These are phyloP conservation scores for Panaeolus papilionaceus DNA, from an alignment of 768 basidiomycete species.

Conservation along the genomic window DNA sequence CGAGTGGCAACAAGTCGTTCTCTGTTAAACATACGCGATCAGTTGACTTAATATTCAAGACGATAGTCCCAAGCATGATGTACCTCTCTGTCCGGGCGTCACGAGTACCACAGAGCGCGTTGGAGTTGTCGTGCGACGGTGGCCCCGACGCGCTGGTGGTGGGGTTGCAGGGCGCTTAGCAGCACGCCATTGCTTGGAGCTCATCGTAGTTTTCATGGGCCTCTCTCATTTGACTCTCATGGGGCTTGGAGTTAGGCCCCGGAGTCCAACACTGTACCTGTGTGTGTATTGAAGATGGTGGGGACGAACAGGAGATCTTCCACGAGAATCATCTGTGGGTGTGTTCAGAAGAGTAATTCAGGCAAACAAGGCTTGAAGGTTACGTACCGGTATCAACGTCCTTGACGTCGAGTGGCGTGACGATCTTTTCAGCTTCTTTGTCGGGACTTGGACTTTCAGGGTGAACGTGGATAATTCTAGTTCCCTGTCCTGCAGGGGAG, in stretches of 20 bases:
- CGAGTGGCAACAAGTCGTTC: neutral
- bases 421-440: neutral
- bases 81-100: neutral
- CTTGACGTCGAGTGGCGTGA: neutral
- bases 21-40: neutral
- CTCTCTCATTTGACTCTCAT: neutral
- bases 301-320: neutral
- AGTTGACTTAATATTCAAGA: neutral
- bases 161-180: slow-evolving; percentile 5
- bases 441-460: neutral
- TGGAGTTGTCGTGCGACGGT: neutral
- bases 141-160: neutral
- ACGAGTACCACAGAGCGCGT: neutral
- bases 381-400: neutral
- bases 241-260: neutral
- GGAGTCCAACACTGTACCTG: neutral
- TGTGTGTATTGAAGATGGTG: neutral
- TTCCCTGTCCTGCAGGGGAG: neutral
- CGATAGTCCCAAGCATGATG: neutral
- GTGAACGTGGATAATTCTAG: neutral
- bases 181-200: slow-evolving; percentile 4
- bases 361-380: neutral
- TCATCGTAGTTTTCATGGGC: neutral
- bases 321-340: neutral
- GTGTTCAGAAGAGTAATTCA: neutral